These are phyloP conservation scores for Solanum etuberosum DNA, from an alignment of 257 asterid species.

Conservation along the genomic window DNA sequence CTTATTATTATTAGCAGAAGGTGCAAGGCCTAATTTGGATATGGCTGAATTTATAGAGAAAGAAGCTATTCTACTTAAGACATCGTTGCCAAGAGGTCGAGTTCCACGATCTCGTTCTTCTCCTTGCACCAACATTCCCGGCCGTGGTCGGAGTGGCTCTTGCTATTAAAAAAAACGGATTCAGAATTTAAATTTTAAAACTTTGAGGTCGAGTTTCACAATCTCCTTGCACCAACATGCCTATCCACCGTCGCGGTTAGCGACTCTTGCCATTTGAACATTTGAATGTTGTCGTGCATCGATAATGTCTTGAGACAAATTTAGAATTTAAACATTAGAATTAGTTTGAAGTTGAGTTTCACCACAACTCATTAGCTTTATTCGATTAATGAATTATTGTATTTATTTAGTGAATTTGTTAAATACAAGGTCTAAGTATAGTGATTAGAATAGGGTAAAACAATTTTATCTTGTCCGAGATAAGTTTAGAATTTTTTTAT, in stretches of 20 bases:
- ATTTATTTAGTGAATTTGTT: neutral
- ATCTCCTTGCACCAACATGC: neutral
- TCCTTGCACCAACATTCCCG: slow-evolving; percentile 48
- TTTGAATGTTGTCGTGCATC: neutral
- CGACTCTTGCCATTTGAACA: neutral
- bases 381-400: neutral
- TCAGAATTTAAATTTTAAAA: neutral
- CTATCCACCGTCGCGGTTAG: neutral
- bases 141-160: neutral
- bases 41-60: neutral
- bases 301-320: neutral
- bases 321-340: neutral
- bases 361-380: neutral
- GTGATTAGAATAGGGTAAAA: neutral
- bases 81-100: slow-evolving; percentile 42
- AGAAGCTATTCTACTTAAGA: neutral
- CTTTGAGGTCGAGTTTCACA: neutral
- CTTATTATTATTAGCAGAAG: slow-evolving; percentile 15
- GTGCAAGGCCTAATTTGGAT: slow-evolving; percentile 13
- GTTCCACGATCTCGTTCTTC: slow-evolving; percentile 30
- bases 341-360: neutral
- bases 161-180: slow-evolving; percentile 13
- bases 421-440: neutral
- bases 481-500: neutral
- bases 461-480: neutral